Base-by-base conservation (phyloP, 2,329 filamentous ascomycete species). In the Calonectria pteridis region DNA sequence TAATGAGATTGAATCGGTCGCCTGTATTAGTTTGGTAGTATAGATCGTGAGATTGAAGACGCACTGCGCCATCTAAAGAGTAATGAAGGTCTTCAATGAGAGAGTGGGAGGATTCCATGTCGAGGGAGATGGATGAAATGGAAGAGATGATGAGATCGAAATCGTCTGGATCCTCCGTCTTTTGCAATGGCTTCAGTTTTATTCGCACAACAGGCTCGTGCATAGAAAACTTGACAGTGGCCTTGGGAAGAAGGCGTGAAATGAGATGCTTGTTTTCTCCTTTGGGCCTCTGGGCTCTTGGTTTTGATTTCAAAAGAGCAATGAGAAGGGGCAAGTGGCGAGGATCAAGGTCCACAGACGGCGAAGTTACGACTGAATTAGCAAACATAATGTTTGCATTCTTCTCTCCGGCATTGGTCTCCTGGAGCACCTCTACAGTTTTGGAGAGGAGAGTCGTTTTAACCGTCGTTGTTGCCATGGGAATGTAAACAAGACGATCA, bases 301-400 rank as follows among this genome's bases (percentile, higher is more conserved):
- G 84, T 71, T 88, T 90, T 10, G 88, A 88, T 77, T 93, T 93
- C 53, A 95, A 86, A 76, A 98, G 88, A 26, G 94, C 94, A 62
- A 98, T 87, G 28, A 98, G 87, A 11, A 98, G 89, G 2, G 97
- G 96, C 20, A 99, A 87, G 85, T 98, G 96, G 76, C 95, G 94
- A 3, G 97, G 96, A 82, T 98, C 95, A 40, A 99, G 88, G 83
- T 99, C 97, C 65, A 98, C 88, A 0, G 97, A 98, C 0, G 97
- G 97, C 6, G 97, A 99, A 0, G 97, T 99, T 73, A 98, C 92
- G 59, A 99, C 96, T 7, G 98, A 92, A 83, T 99, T 99, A 50
- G 96, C 96, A 82, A 98, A 98, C 20, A 99, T 88, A 49, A 99
- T 97, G 82, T 99, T 99, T 63, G 95, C 94, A 81, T 99, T 99